These are phyloP conservation scores for Aureobasidium subglaciale DNA, from an alignment of 2,329 filamentous ascomycete species.

Conservation along the genomic window DNA sequence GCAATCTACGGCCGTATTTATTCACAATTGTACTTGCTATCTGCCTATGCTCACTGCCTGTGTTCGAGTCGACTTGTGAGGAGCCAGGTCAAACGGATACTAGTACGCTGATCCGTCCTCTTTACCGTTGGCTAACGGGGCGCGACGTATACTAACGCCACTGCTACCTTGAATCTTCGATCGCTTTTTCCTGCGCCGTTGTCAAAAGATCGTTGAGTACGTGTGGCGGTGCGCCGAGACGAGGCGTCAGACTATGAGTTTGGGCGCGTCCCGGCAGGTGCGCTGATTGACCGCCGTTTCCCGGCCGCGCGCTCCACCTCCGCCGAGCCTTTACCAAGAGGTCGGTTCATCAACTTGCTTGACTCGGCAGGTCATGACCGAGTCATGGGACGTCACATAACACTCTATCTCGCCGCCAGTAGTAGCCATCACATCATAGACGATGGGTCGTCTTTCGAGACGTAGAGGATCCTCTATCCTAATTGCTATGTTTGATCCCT, in stretches of 20 bases:
- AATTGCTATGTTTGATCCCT: neutral
- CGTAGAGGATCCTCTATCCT: neutral
- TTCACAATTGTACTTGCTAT: neutral
- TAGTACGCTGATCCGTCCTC: neutral
- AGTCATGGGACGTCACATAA: neutral
- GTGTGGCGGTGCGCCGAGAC: slow-evolving; percentile 8
- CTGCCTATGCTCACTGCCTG: no score
- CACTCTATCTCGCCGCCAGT: neutral
- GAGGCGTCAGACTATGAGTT: neutral
- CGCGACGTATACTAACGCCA: neutral
- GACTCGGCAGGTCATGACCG: neutral
- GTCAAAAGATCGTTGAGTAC: neutral
- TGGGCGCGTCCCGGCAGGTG: neutral
- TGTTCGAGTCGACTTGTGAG: neutral
- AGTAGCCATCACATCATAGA: neutral
- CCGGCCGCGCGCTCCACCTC: neutral
- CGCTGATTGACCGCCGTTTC: neutral
- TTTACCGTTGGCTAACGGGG: neutral
- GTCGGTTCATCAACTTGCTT: slow-evolving; percentile 3
- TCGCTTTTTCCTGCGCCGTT: neutral
- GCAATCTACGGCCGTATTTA: slow-evolving; percentile 5
- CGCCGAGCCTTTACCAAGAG: slow-evolving; percentile 7
- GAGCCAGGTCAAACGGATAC: neutral
- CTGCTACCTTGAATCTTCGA: neutral
- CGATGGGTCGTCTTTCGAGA: no score